These are phyloP conservation scores for Saposhnikovia divaricata DNA, from an alignment of 129 eudicot species.

Conservation along the genomic window DNA sequence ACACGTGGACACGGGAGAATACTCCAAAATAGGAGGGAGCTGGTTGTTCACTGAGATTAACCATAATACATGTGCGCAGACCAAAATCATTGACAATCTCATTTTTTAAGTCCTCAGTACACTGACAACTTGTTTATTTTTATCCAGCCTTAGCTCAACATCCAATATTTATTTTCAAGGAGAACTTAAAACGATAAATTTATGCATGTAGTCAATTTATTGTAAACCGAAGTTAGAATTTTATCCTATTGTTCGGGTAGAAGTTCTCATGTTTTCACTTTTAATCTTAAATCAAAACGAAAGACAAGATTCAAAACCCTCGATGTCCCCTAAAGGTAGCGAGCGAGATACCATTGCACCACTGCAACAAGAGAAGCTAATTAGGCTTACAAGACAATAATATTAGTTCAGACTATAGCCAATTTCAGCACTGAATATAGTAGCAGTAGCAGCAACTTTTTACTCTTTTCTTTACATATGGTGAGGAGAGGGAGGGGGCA, in stretches of 20 bases:
- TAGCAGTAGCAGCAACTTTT: background rate
- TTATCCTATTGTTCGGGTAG: background rate
- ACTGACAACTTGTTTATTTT: background rate
- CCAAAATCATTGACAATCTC: background rate
- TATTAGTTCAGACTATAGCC: no score
- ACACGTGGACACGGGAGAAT: background rate
- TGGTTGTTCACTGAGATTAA: background rate
- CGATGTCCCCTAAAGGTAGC: no score
- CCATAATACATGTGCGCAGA: background rate
- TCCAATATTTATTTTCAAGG: background rate
- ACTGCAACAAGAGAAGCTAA: no score
- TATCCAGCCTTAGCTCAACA: background rate
- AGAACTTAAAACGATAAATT: background rate
- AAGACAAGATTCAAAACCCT: no score
- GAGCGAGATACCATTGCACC: no score
- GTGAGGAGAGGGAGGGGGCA: background rate
- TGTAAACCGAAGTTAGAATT: no score
- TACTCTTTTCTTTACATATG: background rate
- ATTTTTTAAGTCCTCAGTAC: background rate
- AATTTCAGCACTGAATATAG: background rate
- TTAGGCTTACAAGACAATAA: background rate
- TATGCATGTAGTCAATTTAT: background rate
- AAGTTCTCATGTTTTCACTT: no score
- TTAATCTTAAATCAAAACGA: no score
- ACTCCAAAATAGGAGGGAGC: background rate